Base-by-base conservation (phyloP, 2,329 filamentous ascomycete species). In the Monilinia fructigena region DNA sequence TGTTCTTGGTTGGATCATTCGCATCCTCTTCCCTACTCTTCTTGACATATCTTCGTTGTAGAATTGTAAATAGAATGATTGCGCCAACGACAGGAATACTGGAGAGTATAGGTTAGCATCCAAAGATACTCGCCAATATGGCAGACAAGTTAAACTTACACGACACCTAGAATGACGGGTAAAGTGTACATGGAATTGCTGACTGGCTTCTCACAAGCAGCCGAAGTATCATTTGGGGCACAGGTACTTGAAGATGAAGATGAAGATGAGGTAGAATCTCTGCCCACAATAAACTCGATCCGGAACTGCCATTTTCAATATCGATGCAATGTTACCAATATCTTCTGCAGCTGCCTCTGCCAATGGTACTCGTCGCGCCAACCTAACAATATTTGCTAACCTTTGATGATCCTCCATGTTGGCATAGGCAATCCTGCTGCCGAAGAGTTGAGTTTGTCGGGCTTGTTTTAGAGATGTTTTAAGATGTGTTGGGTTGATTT, bases 1-100 rank as follows among this genome's bases (percentile, higher is more conserved):
- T 84, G 0, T 92, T 95, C 75, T 90, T 93, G 78, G 96, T 92
- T 72, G 92, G 91, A 77, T 97, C 93, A 69, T 90, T 87, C 23
- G 85, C 83, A 79, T 99, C 95, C 79, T 99, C 95, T 67, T 83
- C 80, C 65, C 82, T 82, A 70, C 92, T 82, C 74, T 87, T 92
- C 76, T 85, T 86, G 50, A 91, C 79, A 74, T 92, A 90, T 76
- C 92, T 85, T 63, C 92, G 86, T 76, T 97, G 93, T 47, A 99
- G 83, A 75, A 88, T 89, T 70, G 93, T 75, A 50, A 97, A 80
- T 1, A 92, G 84, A 58, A 86, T 75, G 1, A 89, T 76, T 26
- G 90, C 89, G 68, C 85, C 80, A 40, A 87, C 80, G 56, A 97
- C 75, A 0, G 95, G 93, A 64, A 98, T 86, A 53, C 93, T 97